Evolutionary conservation across 2,329 filamentous ascomycete genomes (phyloP), one percentile per base, ranked within the genome.

Genomic region (Neospermospora avenae): DNA sequence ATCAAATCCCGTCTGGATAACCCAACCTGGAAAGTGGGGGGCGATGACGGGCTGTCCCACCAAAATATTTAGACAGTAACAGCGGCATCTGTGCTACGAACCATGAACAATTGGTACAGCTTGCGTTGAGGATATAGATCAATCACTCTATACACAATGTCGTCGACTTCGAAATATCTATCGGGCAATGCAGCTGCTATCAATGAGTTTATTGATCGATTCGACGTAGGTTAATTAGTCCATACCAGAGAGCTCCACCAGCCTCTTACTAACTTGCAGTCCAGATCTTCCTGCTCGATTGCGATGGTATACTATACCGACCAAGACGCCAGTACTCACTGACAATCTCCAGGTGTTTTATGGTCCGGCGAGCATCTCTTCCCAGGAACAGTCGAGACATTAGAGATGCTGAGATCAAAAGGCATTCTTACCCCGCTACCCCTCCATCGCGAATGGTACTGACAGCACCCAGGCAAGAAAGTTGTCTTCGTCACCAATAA

Each of bases 401-500:
- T 99, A 39, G 84, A 91, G 63, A 81, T 96, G 76, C 79, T 99
- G 64, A 87, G 91, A 71, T 87, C 85, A 59, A 89, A 85, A 85
- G 91, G 92, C 70, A 60, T 22, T n/a, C 57, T 22, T 22, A 22
- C 41, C 41, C 39, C 37, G 39, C 35, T 52, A 24, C 25, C 18
- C n/a, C 28, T 34, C 31, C 24, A 61, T 57, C 20, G 16, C 22
- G 53, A 63, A 24, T n/a, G 7, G 22, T 42, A 16, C 53, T 60
- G 42, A 62, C 20, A 28, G 67, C 57, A 49, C 14, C 28, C 56
- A 95, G 93, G 91, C 72, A 99, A 99, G 76, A 88, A 88, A 73
- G 83, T 95, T 35, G 87, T 99, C 57, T 99, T 99, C 73, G 95
- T 99, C 55, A 99, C 95, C 42, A 99, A 99, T 79, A 99, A 99